These are phyloP conservation scores for Staphylotrichum tortipilum DNA, from an alignment of 495 filamentous ascomycete genomes.

Conservation along the genomic window DNA sequence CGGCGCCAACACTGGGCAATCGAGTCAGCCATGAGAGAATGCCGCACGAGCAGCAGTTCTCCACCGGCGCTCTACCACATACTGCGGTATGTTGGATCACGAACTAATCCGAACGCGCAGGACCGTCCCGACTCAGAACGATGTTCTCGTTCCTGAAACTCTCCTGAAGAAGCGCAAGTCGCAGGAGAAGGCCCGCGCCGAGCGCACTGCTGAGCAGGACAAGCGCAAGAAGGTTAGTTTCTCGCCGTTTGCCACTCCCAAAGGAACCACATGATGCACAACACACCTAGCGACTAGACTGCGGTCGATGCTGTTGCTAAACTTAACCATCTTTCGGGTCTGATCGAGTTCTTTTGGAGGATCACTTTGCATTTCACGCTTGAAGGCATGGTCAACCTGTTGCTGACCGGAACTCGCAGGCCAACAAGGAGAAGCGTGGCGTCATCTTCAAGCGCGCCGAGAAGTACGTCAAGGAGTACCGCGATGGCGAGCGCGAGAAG, in stretches of 20 bases:
- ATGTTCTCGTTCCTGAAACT: slow-evolving; percentile 94
- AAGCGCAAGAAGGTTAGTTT: slow-evolving; percentile 82
- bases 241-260: slow-evolving; percentile 15
- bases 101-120: slow-evolving; percentile 56
- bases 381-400: slow-evolving; percentile 1
- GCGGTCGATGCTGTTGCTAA: slow-evolving; percentile 89
- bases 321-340: slow-evolving; percentile 98
- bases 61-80: slow-evolving; percentile 70
- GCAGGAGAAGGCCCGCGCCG: slow-evolving; percentile 95
- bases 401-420: slow-evolving; percentile 50
- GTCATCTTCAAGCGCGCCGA: slow-evolving; percentile 99
- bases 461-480: slow-evolving; percentile 99
- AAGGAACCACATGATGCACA: slow-evolving; percentile 46
- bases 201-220: slow-evolving; percentile 65
- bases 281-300: slow-evolving; percentile 82
- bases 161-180: slow-evolving; percentile 99
- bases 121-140: slow-evolving; percentile 77
- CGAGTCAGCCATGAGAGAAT: slow-evolving; percentile 89
- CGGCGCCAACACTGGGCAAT: slow-evolving; percentile 69
- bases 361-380: slow-evolving; percentile 9
- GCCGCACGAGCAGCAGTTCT: slow-evolving; percentile 83
- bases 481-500: slow-evolving; percentile 95
- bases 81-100: slow-evolving; percentile 55
- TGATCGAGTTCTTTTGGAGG: slow-evolving; percentile 48
- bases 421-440: slow-evolving; percentile 92